Percentiles rank a stretch among this genome's conserved stretches.
phyloP scores from a whole-genome alignment of 176 grass and related monocot genomes.

The Carex myosuroides region DNA sequence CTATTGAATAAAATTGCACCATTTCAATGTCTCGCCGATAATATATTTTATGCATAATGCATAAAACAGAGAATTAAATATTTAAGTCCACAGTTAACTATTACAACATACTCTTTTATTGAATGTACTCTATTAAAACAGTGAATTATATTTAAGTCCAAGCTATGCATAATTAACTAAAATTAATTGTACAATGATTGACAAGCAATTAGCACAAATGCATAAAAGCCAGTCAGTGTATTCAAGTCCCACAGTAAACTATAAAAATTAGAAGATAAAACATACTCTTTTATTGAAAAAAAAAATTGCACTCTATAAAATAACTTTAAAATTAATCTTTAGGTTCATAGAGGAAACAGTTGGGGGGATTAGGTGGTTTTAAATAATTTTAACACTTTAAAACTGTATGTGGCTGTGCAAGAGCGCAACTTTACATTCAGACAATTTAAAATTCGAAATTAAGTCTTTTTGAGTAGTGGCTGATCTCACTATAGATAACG shows the following conservation, averaged over 20 bases:
- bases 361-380: conserved; percentile 12
- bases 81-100: too few species aligned
- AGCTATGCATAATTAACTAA: too few species aligned
- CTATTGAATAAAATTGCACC: too few species aligned
- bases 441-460: conserved; percentile 17
- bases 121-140: too few species aligned
- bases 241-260: neutral
- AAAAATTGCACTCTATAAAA: neutral
- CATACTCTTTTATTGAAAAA: neutral
- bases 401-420: conserved; percentile 1
- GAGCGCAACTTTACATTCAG: neutral
- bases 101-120: too few species aligned
- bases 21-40: neutral
- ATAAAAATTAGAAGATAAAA: neutral
- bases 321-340: conserved; percentile 2
- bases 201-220: too few species aligned
- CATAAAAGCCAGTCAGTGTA: too few species aligned
- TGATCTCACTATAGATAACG: conserved; percentile 23
- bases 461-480: neutral
- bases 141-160: too few species aligned
- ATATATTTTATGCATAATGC: too few species aligned
- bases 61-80: too few species aligned
- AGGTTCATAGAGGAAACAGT: neutral
- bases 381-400: conserved; percentile 6
- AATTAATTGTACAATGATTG: too few species aligned